Base-by-base conservation (phyloP, 2,329 filamentous ascomycete genomes). In the Aureobasidium leucospermi region DNA sequence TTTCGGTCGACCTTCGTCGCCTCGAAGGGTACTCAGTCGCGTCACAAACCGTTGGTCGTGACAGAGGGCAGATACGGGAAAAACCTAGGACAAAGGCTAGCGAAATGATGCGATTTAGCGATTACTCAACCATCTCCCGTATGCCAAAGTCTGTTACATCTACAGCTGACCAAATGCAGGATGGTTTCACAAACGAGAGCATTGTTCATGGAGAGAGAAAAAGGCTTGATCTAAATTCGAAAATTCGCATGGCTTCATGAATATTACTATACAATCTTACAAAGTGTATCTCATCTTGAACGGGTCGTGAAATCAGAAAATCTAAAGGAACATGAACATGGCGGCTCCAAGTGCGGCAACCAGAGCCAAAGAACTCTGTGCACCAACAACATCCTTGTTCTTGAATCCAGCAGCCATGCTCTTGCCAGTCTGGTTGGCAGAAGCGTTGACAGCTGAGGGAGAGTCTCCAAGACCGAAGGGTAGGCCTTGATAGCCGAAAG, bases 401-500 rank as follows among this genome's bases (percentile, higher is more conserved):
- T 57, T 39, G 58, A 59, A 51, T 23, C 56, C 57, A 47, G 41
- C 38, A 23, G 59, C 32, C 36, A 38, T 32, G 36, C 53, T 62
- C 19, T 58, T 51, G 60, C 47, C 58, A 28, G 59, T 62, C 19
- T 47, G 36, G 60, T 63, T 63, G 19, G 62, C 62, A n/a, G 60
- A 62, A 19, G 60, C 62, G 36, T 63, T 63, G 15, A 62, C 60
- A 6, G 60, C 34, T 11, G 60, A 41, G 1, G 58, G 58, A 3
- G 28, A 38, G 6, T 49, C 53, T 36, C 60, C 60, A 19, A 60
- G 10, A 10, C 68, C 68, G n/a, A 67, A 60, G 2, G 71, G 71
- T 41, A 73, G 61, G 23, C 69, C 85, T 69, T 89, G 86, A 61
- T 81, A 79, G 9, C 79, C 79, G 67, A 89, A 91, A 0, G 87